A percentile compares a stretch with the other conserved stretches of the same genome.
phyloP scores from a whole-genome alignment of 225 moss, liverwort and hornwort species.

The Asterella californica region DNA sequence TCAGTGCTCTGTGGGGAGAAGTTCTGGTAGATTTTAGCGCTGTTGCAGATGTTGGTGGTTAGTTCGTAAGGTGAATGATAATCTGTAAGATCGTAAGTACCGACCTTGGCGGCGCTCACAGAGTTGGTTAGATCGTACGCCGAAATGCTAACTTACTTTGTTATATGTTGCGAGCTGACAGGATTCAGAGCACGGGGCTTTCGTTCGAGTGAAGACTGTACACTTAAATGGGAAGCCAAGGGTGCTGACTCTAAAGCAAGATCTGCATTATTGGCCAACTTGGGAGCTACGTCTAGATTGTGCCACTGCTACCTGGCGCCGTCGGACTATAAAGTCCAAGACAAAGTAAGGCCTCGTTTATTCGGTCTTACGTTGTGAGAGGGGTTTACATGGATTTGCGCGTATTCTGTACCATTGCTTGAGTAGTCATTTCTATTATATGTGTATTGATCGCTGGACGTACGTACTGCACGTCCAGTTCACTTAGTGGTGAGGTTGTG shows the following conservation, averaged over 20 bases:
- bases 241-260: constrained; percentile 85
- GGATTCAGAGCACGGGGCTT: constrained; percentile 68
- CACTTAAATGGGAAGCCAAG: constrained; percentile 80
- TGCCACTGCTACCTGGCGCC: constrained; percentile 61
- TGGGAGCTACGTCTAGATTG: constrained; percentile 79
- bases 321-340: constrained; percentile 61
- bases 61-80: too few species aligned
- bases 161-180: constrained; percentile 3
- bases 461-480: neutral
- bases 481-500: neutral
- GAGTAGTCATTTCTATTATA: neutral
- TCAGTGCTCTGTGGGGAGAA: too few species aligned
- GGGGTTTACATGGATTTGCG: neutral
- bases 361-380: constrained; percentile 6
- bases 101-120: neutral
- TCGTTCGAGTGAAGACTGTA: constrained; percentile 82
- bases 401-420: neutral
- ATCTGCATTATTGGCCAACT: constrained; percentile 91
- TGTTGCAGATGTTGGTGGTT: too few species aligned
- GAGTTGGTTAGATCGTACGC: neutral
- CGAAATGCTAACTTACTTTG: neutral
- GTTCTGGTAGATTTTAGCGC: too few species aligned
- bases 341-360: constrained; percentile 33
- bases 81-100: neutral
- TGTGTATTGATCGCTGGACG: neutral